These are phyloP conservation scores for Sporisorium sorghi DNA, from an alignment of 1,284 basidiomycete species.

Conservation along the genomic window DNA sequence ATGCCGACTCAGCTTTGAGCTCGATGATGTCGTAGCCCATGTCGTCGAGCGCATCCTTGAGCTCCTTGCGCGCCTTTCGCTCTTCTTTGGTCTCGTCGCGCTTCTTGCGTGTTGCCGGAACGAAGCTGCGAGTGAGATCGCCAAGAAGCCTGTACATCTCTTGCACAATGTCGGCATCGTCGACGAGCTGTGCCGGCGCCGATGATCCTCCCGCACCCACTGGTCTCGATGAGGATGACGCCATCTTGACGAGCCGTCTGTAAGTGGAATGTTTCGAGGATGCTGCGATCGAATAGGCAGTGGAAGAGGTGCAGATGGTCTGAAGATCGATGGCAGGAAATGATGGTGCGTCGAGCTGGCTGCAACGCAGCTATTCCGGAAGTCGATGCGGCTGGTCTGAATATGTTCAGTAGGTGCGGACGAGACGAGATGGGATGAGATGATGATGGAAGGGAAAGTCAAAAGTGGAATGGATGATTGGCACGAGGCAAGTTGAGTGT, in stretches of 20 bases:
- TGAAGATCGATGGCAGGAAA: not conserved
- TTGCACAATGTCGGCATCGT: constrained; percentile 45
- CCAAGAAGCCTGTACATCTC: constrained; percentile 50
- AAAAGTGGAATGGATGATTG: not conserved
- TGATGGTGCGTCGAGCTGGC: no score
- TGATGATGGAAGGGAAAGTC: constrained; percentile 9
- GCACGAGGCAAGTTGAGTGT: constrained; percentile 10
- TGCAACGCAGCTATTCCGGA: not conserved
- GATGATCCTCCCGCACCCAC: constrained; percentile 10
- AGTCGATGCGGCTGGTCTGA: not conserved
- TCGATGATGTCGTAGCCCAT: constrained; percentile 54
- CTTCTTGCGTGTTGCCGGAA: constrained; percentile 50
- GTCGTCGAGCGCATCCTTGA: constrained; percentile 48
- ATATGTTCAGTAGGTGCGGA: not conserved
- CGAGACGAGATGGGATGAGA: constrained; percentile 6
- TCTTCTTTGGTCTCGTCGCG: constrained; percentile 45
- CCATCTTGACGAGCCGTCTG: constrained; percentile 15
- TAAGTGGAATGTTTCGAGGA: not conserved
- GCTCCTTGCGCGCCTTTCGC: constrained; percentile 39
- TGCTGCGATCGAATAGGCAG: not conserved
- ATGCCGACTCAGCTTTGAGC: constrained; percentile 35
- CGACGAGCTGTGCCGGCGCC: constrained; percentile 15
- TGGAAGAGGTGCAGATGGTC: not conserved
- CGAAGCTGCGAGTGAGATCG: constrained; percentile 50
- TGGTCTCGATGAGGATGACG: constrained; percentile 24